Evolutionary conservation across 2,329 filamentous ascomycete species (phyloP).

Genomic region (Trichoderma polysporum): DNA sequence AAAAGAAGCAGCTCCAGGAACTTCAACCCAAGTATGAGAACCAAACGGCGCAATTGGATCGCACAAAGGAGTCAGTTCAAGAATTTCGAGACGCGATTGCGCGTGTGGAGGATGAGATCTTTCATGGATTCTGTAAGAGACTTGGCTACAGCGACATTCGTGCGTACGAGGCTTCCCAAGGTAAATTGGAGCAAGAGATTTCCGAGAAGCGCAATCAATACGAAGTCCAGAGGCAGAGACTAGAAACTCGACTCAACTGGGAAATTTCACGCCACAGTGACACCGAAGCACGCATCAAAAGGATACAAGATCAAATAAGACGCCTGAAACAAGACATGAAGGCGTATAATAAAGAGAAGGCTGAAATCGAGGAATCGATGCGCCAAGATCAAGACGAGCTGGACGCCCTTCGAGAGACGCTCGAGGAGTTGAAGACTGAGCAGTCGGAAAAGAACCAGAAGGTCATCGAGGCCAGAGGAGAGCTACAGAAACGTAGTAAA

Average conservation of each 20-base stretch:
- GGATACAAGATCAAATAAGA: conserved; percentile 64
- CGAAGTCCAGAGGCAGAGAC: conserved; percentile 74
- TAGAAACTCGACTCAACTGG: conserved; percentile 63
- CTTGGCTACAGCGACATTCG: conserved; percentile 88
- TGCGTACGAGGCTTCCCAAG: conserved; percentile 90
- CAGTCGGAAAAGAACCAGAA: conserved; percentile 69
- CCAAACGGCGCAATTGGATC: conserved; percentile 67
- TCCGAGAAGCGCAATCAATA: conserved; percentile 85
- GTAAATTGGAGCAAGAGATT: conserved; percentile 86
- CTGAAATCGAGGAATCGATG: conserved; percentile 70
- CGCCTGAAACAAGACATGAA: conserved; percentile 69
- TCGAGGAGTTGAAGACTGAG: conserved; percentile 67
- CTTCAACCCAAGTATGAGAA: conserved; percentile 75
- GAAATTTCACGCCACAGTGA: conserved; percentile 53
- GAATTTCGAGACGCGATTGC: conserved; percentile 65
- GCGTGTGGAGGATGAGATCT: conserved; percentile 84
- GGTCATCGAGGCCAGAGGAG: conserved; percentile 73
- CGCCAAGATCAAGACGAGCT: conserved; percentile 73
- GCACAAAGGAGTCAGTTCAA: conserved; percentile 48
- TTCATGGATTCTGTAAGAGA: conserved; percentile 78
- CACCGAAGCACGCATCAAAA: conserved; percentile 66
- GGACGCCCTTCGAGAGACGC: conserved; percentile 69
- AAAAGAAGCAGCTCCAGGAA: conserved; percentile 70
- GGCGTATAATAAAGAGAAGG: conserved; percentile 69
- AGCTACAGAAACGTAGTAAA: conserved; percentile 80